Evolutionary conservation across 208 protist genomes (phyloP), one percentile per base, ranked within the genome.

Genomic region (Wallacemonas sp.): DNA sequence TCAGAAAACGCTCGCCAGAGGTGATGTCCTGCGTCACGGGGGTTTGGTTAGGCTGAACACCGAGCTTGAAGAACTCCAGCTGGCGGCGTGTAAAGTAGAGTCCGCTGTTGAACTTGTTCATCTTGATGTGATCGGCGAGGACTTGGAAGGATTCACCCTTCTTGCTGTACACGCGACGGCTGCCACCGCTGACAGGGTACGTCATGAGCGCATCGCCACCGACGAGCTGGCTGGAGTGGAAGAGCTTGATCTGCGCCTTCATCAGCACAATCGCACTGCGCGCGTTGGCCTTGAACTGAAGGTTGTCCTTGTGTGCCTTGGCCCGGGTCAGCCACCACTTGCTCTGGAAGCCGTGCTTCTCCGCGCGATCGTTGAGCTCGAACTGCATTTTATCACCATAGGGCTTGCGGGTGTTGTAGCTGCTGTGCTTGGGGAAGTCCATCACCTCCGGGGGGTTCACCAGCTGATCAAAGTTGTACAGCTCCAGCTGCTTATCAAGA

Each of bases 401-500:
- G 30, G 82, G 75, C 49, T 90, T 91, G 30, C 86, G 86, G 39
- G 75, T 90, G 71, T 79, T 85, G 80, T 93, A 95, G 73, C 82
- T 92, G 82, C 84, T 95, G 82, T 95, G 89, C 62, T 79, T 84
- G 27, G 86, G 86, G 1, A 85, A 83, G 74, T 93, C 86, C 84
- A 93, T 91, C 54, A 93, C 75, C 74, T 95, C 89, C 15, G 84
- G 86, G 4, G 84, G 86, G 24, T 78, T 72, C 24, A 90, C 54
- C 19, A 95, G 81, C 72, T 95, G 86, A 60, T 95, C 86, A 71
- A 93, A 93, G 80, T 95, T 95, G 69, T 77, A 95, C 28, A 95
- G 72, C 73, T 95, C 89, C 38, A 93, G 77, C 58, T 84, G 86
- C 68, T 93, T 95, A 28, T 92, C 84, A 28, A 95, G 44, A 21